Evolutionary conservation across 1,284 basidiomycete genomes (phyloP), one percentile per base, ranked within the genome.

Genomic region (Cutaneotrichosporon dermatis): DNA sequence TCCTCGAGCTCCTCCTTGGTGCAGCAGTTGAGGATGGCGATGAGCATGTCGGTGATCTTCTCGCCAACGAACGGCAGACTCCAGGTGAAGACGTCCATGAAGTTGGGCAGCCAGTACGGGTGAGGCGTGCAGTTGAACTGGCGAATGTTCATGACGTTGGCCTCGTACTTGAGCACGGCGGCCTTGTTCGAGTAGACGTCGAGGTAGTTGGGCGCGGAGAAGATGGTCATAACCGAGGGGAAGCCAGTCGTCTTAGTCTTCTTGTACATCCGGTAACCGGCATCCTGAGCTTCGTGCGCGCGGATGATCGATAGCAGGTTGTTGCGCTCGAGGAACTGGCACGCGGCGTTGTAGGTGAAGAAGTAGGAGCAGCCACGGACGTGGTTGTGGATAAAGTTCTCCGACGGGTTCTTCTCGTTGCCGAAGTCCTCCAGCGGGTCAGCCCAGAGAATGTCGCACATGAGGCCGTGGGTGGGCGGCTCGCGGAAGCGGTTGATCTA

Each of bases 11-110:
- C 93, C 76, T 96, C 93, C 76, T 94, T 92, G 60, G 87, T 89
- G 80, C 92, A 95, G 55, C 90, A 92, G 73, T 94, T 95, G 51
- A 96, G 82, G 61, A 96, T 92, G 1, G 92, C 90, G 55, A 95
- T 91, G 62, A 96, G 81, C 93, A 96, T 98, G 74, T 99, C 96
- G 66, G 90, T 90, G 77, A 93, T 95, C 81, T 96, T 96, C 77
- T 96, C 93, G 61, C 92, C 95, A 3, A 99, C 96, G 74, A 99
- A 99, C 0, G 95, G 96, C 66, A 99, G 79, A 82, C 89, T 92
- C 96, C 96, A 99, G 1, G 95, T 98, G 77, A 99, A 99, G 42
- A 91, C 95, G 75, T 99, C 92, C 90, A 98, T 97, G 70, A 98
- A 98, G 80, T 98, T 99, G 3, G 95, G 95, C 44, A 99, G 80